These are phyloP conservation scores for Filosporella fistucella DNA, from an alignment of 495 filamentous ascomycete genomes.

Conservation along the genomic window DNA sequence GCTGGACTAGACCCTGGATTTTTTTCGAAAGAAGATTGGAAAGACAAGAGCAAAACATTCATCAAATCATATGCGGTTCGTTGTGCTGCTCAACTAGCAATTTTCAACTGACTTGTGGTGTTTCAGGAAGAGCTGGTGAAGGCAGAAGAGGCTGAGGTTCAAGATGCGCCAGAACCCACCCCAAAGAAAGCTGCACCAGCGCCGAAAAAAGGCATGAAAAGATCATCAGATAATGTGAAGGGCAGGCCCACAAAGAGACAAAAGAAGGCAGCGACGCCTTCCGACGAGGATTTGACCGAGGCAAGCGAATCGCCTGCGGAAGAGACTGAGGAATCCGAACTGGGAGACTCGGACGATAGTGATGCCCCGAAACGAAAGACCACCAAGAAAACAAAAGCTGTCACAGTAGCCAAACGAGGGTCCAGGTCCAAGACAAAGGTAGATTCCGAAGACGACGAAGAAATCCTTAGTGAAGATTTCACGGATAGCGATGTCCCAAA, in stretches of 20 bases:
- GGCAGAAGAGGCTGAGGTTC: slow-evolving; percentile 14
- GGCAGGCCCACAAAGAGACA: slow-evolving; percentile 15
- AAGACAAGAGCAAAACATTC: slow-evolving; percentile 68
- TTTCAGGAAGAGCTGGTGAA: slow-evolving; percentile 19
- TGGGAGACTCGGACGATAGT: slow-evolving; percentile 17
- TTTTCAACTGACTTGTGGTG: slow-evolving; percentile 6
- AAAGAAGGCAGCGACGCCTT: slow-evolving; percentile 20
- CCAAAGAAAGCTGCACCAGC: slow-evolving; percentile 4
- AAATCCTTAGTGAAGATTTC: slow-evolving; percentile 25
- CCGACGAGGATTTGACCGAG: slow-evolving; percentile 8
- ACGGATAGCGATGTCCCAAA: neutral
- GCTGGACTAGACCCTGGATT: slow-evolving; percentile 64
- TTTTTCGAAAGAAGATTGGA: slow-evolving; percentile 70
- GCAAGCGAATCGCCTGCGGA: slow-evolving; percentile 23
- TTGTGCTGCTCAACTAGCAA: slow-evolving; percentile 1
- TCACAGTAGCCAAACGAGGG: slow-evolving; percentile 6
- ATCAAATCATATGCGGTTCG: slow-evolving; percentile 70
- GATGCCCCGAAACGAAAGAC: slow-evolving; percentile 27
- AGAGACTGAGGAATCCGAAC: slow-evolving; percentile 6
- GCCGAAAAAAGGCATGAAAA: slow-evolving; percentile 17
- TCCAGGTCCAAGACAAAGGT: slow-evolving; percentile 25
- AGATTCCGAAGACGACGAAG: slow-evolving; percentile 36
- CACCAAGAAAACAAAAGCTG: slow-evolving; percentile 8
- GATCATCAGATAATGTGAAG: slow-evolving; percentile 11
- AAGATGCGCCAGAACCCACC: slow-evolving; percentile 3